Evolutionary conservation across 768 basidiomycete genomes (phyloP), one percentile per base, ranked within the genome.

Genomic region (Coprinellus micaceus): DNA sequence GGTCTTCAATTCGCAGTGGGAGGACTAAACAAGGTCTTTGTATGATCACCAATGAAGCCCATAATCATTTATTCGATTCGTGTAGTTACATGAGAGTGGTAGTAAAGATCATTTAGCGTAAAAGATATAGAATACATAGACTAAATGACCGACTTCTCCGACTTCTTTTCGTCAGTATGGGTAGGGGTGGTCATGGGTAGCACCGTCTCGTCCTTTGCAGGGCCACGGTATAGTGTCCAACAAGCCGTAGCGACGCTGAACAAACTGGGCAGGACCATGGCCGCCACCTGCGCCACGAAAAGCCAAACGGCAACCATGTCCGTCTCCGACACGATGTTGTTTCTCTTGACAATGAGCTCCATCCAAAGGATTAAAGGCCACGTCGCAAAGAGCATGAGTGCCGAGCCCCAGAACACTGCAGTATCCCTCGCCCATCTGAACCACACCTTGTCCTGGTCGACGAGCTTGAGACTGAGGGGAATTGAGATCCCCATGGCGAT

Each of bases 271-370:
- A 57, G 1, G 29, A 52, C 21, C 40, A 57, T 54, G 12, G 30
- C 21, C 19, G 44, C 53, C 17, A 54, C 53, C 30, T 54, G 53
- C 13, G 26, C 53, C n/a, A 54, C 47, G 30, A 58, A 60, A 13
- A 60, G 47, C 17, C 46, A 60, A 2, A 60, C 52, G 3, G 59
- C n/a, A 5, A 58, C 40, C 59, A 60, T 60, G 49, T 60, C 59
- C 12, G 59, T 60, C 21, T 44, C 25, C 2, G 59, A 60, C n/a
- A 49, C 59, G 26, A 60, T 60, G 25, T 60, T 48, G 15, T 60
- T 60, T 7, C 52, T 40, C 11, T 52, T 19, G 0, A 60, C n/a
- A 22, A 58, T 53, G 28, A 60, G 41, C 50, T 60, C 59, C 33
- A 54, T 50, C 52, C 52, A 60, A 30, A 58, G 15, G 40, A 60